phyloP scores from a whole-genome alignment of 352 stramenopile genomes.

The Elongisporangium undulatum region DNA sequence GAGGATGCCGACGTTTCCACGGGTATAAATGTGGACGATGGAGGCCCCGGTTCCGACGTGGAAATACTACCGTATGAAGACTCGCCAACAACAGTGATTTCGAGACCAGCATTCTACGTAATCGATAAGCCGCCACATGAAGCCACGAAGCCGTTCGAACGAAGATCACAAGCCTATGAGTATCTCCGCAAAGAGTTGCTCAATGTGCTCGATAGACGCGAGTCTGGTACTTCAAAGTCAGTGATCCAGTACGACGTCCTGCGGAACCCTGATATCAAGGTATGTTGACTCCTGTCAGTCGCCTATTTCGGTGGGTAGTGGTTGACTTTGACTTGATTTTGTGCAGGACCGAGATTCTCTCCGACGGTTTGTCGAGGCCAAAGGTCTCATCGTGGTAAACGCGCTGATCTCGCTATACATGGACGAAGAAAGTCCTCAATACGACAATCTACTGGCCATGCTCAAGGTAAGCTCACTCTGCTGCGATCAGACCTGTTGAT shows the following conservation, averaged over 20 bases:
- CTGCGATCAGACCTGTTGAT: not conserved
- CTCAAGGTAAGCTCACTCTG: constrained; percentile 2
- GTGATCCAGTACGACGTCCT: constrained; percentile 55
- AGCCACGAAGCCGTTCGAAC: constrained; percentile 34
- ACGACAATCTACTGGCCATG: constrained; percentile 2
- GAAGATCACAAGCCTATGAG: constrained; percentile 48
- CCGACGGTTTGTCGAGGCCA: constrained; percentile 51
- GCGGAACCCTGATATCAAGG: constrained; percentile 50
- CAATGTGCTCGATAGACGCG: constrained; percentile 45
- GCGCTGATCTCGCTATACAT: constrained; percentile 28
- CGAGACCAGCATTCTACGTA: constrained; percentile 32
- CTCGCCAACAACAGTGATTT: not conserved
- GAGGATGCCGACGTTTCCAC: not conserved
- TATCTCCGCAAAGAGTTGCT: constrained; percentile 45
- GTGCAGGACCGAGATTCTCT: constrained; percentile 50
- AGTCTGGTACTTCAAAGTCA: constrained; percentile 33
- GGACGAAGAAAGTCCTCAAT: constrained; percentile 12
- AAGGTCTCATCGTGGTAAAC: constrained; percentile 56
- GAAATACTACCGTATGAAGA: not conserved
- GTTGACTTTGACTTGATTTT: not conserved
- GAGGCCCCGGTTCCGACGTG: not conserved
- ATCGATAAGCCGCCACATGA: constrained; percentile 30
- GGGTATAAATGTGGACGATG: not conserved
- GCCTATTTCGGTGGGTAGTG: not conserved
- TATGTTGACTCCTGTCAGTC: not conserved